phyloP scores from a whole-genome alignment of 768 basidiomycete genomes.

The Tricholoma saponaceum region DNA sequence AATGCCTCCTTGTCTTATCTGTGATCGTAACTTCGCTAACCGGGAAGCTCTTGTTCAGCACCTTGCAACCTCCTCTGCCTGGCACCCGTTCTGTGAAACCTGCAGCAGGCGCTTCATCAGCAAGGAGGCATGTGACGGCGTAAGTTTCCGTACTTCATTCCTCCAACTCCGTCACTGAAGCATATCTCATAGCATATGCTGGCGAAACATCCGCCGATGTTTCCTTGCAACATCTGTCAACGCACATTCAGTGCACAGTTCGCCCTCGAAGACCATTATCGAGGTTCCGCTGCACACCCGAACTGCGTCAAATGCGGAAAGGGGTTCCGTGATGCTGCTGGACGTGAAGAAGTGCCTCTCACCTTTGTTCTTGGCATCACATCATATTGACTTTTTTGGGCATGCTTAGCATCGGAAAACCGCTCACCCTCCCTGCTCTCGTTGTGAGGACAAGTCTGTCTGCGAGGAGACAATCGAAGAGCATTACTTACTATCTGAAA shows the following conservation, averaged over 20 bases:
- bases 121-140: slow-evolving; percentile 30
- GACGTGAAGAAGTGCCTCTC: slow-evolving; percentile 28
- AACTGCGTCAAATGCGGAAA: slow-evolving; percentile 41
- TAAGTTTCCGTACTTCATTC: slow-evolving; percentile 11
- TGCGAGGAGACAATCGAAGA: slow-evolving; percentile 32
- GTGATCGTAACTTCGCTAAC: slow-evolving; percentile 28
- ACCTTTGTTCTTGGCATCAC: background rate
- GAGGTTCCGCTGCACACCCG: slow-evolving; percentile 39
- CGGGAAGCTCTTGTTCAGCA: slow-evolving; percentile 38
- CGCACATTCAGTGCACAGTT: slow-evolving; percentile 29
- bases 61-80: slow-evolving; percentile 29
- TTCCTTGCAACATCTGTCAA: slow-evolving; percentile 31
- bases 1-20: slow-evolving; percentile 34
- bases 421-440: slow-evolving; percentile 22
- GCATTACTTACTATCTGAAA: slow-evolving; percentile 34
- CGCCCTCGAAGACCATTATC: slow-evolving; percentile 42
- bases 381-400: background rate
- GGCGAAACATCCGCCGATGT: slow-evolving; percentile 37
- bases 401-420: slow-evolving; percentile 26
- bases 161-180: background rate
- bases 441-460: slow-evolving; percentile 21
- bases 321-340: slow-evolving; percentile 32
- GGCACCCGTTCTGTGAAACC: slow-evolving; percentile 29
- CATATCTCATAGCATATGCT: slow-evolving; percentile 27
- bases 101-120: slow-evolving; percentile 34